Percentiles rank a stretch among this genome's conserved stretches.
Conservation (phyloP, 148 eudicot species). For the Camellia sinensis region DNA sequence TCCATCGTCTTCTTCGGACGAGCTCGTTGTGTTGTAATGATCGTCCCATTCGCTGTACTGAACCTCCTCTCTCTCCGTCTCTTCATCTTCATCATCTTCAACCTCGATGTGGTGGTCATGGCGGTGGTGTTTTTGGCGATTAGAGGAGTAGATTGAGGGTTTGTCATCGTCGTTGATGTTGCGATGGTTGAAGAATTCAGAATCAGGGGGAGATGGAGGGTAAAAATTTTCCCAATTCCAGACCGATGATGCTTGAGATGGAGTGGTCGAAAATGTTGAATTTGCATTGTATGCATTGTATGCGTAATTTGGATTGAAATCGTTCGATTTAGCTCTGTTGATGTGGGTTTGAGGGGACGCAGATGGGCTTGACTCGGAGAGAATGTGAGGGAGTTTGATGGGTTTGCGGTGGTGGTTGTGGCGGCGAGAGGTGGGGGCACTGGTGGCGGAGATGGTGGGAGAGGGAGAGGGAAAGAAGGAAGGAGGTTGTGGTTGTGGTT, state of each 20-base stretch:
- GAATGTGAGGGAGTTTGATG: constrained; percentile 46
- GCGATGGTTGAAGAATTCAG: constrained; percentile 54
- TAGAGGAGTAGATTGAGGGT: constrained; percentile 5
- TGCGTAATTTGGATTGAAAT: not conserved
- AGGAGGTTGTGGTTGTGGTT: constrained; percentile 29
- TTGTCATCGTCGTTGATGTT: constrained; percentile 18
- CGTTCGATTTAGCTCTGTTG: constrained; percentile 7
- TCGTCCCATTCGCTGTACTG: constrained; percentile 98
- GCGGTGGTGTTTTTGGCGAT: not conserved
- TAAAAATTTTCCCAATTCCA: constrained; percentile 98
- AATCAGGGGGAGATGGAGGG: constrained; percentile 87
- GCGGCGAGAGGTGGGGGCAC: constrained; percentile 22
- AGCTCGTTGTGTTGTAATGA: constrained; percentile 64
- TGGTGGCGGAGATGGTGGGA: constrained; percentile 34
- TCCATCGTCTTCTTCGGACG: constrained; percentile 33
- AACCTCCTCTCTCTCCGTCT: constrained; percentile 76
- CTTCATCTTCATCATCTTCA: constrained; percentile 43
- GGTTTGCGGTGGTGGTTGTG: constrained; percentile 25
- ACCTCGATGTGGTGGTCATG: constrained; percentile 33
- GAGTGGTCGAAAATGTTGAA: constrained; percentile 39
- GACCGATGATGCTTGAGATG: constrained; percentile 77
- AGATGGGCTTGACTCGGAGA: constrained; percentile 62
- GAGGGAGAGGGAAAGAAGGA: constrained; percentile 28
- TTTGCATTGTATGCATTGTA: constrained; percentile 43
- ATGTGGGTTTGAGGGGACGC: constrained; percentile 32